These are phyloP conservation scores for Ascochyta koolunga DNA, from an alignment of 2,329 filamentous ascomycete genomes.

Conservation along the genomic window DNA sequence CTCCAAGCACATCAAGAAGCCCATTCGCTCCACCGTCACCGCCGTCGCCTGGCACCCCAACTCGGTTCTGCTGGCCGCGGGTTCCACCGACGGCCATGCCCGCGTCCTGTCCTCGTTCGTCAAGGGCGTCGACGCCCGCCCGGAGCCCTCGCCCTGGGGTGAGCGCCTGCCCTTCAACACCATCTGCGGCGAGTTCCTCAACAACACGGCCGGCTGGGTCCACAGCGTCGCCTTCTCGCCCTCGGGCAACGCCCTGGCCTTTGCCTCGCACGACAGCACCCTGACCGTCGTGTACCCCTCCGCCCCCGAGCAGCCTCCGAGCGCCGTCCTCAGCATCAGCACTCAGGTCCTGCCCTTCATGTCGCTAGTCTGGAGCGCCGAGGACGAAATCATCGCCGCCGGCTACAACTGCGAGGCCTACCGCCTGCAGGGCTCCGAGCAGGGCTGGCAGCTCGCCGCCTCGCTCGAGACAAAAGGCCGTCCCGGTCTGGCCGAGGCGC, in stretches of 20 bases:
- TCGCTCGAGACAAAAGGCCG: constrained; percentile 76
- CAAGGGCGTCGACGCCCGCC: constrained; percentile 88
- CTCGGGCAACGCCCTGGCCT: constrained; percentile 89
- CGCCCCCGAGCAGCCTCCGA: constrained; percentile 86
- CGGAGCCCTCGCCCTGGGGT: constrained; percentile 88
- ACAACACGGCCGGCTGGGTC: constrained; percentile 96
- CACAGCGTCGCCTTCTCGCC: constrained; percentile 94
- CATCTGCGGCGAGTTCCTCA: constrained; percentile 93
- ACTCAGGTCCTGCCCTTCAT: constrained; percentile 92
- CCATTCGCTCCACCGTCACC: constrained; percentile 95
- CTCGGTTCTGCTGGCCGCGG: constrained; percentile 90
- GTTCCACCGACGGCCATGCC: constrained; percentile 96
- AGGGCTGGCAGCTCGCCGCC: constrained; percentile 83
- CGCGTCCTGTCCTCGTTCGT: constrained; percentile 94
- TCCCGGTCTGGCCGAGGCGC: constrained; percentile 64
- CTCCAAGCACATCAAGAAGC: constrained; percentile 99
- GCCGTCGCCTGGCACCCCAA: constrained; percentile 97
- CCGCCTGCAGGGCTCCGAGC: constrained; percentile 78
- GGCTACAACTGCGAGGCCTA: constrained; percentile 90
- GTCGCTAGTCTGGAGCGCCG: constrained; percentile 88
- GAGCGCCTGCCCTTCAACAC: constrained; percentile 97
- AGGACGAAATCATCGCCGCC: constrained; percentile 92
- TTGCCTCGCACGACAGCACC: constrained; percentile 93
- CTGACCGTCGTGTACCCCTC: constrained; percentile 95
- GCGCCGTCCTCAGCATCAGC: constrained; percentile 85